Evolutionary conservation across 257 asterid species (phyloP), one percentile per base, ranked within the genome.

Genomic region (Fraxinus cuspidata): DNA sequence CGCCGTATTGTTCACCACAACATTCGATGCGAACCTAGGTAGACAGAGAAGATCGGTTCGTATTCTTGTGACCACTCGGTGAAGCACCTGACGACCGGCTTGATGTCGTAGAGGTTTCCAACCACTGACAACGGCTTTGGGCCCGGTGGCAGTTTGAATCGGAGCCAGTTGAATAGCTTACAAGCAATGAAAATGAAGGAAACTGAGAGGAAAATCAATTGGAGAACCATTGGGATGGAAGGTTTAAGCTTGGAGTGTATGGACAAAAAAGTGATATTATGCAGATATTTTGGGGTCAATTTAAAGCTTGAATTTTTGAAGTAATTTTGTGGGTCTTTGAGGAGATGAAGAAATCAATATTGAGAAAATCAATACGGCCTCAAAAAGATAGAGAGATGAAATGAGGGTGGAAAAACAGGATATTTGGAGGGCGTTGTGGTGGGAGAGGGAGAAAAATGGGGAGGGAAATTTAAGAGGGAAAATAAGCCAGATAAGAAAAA

Each of bases 101-200:
- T 47, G 51, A 84, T 58, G 79, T 32, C 70, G 53, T 75, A 81
- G 3, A 81, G 78, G 78, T 84, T 84, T 7, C 87, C 87, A 23
- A 81, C 77, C 12, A 84, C 75, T 7, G 87, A 85, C 44, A 80
- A 34, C 10, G 83, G 83, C 47, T 81, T 78, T 0, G 87, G 87
- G 1, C 87, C 87, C 0, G 87, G 87, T 0, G 87, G 87, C 0
- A 84, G 80, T 65, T 84, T 84, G 79, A 66, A 83, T 2, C 91
- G 89, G 80, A 87, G 73, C 19, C 84, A 80, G n/a, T 66, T 82
- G 74, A 77, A 83, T 37, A 91, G 83, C 29, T 82, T 82, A 89
- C 87, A 88, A 70, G 75, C 81, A 28, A 83, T 53, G 81, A 86
- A 64, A 35, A 83, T 9, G 81, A 85, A 42, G 49, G 77, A 23